Conservation (phyloP, 768 basidiomycete species). For the Trametes cubensis region DNA sequence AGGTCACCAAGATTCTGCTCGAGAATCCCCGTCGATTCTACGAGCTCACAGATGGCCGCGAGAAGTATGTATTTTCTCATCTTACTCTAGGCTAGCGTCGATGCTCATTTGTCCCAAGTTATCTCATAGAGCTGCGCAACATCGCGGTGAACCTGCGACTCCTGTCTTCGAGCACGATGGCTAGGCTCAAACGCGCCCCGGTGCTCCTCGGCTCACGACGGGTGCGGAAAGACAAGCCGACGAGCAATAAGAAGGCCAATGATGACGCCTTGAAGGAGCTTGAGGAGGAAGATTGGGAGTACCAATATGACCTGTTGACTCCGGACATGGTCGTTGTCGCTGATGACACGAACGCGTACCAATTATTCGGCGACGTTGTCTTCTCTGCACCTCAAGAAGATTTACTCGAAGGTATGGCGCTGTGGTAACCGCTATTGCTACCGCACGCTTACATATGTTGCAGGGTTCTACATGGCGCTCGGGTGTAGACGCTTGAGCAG, state of each 20-base stretch:
- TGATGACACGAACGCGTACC: constrained; percentile 82
- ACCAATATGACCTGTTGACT: constrained; percentile 69
- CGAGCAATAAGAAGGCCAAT: constrained; percentile 22
- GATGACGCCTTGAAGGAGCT: constrained; percentile 38
- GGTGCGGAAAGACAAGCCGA: constrained; percentile 37
- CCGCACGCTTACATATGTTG: background rate
- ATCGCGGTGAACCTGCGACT: constrained; percentile 74
- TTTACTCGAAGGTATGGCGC: constrained; percentile 72
- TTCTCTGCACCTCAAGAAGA: constrained; percentile 89
- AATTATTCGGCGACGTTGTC: constrained; percentile 75
- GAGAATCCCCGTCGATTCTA: constrained; percentile 73
- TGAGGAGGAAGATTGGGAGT: constrained; percentile 78
- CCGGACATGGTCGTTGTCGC: constrained; percentile 78
- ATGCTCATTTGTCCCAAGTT: constrained; percentile 48
- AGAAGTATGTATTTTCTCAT: constrained; percentile 51
- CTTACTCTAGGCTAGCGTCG: background rate
- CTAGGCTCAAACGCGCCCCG: constrained; percentile 68
- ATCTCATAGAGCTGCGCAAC: constrained; percentile 79
- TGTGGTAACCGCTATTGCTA: too few species aligned
- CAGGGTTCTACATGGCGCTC: constrained; percentile 75
- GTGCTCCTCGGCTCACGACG: constrained; percentile 78
- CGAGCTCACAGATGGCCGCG: constrained; percentile 65
- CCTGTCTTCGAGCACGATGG: constrained; percentile 53
- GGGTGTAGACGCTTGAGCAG: constrained; percentile 75
- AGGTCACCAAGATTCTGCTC: constrained; percentile 71